A percentile compares a stretch with the other conserved stretches of the same genome.
These are phyloP conservation scores for Pichia sp. DNA, from an alignment of 1,139 yeast genomes.

Conservation along the genomic window DNA sequence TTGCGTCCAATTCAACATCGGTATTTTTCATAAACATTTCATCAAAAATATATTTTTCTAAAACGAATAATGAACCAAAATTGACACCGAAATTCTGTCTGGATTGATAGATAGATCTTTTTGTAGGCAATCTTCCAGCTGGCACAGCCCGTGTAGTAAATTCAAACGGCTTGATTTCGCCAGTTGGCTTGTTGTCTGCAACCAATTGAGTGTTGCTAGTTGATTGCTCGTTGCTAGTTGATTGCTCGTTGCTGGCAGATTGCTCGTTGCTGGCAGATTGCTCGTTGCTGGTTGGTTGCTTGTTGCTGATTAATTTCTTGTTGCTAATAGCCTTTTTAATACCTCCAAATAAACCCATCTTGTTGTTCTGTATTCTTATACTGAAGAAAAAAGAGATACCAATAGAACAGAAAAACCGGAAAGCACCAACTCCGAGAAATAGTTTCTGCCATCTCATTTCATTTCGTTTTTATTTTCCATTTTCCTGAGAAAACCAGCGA, in stretches of 20 bases:
- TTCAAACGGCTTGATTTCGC: conserved; percentile 2
- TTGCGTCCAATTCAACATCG: conserved; percentile 74
- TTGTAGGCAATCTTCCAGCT: conserved; percentile 33
- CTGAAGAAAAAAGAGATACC: too few species aligned
- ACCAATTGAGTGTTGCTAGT: too few species aligned
- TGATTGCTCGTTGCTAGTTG: too few species aligned
- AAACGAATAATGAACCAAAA: conserved; percentile 75
- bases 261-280: too few species aligned
- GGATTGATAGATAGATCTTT: conserved; percentile 52
- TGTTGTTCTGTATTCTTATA: neutral
- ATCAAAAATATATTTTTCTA: conserved; percentile 70
- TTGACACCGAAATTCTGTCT: conserved; percentile 81
- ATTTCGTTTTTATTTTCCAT: too few species aligned
- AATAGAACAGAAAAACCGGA: too few species aligned
- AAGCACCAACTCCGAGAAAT: neutral
- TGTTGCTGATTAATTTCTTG: too few species aligned
- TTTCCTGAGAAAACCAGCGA: neutral
- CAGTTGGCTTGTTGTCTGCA: neutral
- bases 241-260: too few species aligned
- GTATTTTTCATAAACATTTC: conserved; percentile 44
- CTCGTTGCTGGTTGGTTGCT: too few species aligned
- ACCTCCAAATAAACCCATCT: conserved; percentile 15
- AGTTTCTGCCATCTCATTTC: too few species aligned
- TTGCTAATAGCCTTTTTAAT: conserved; percentile 14
- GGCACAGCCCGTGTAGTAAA: conserved; percentile 23